These are phyloP conservation scores for Cordyceps tenuipes DNA, from an alignment of 2,329 filamentous ascomycete genomes.

Conservation along the genomic window DNA sequence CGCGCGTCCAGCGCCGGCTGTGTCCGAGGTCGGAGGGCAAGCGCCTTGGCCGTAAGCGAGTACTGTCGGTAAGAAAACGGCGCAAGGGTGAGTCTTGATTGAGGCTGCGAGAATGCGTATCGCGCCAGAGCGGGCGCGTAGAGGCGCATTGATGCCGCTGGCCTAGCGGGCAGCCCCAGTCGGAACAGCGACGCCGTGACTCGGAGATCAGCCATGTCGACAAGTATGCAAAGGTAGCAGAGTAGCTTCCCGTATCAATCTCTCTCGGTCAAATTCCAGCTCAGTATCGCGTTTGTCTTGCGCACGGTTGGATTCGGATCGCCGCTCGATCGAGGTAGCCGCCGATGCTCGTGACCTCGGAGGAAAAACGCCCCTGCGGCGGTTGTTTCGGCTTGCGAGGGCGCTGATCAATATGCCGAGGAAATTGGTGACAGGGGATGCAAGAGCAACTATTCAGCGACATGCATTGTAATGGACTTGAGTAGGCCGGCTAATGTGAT, in stretches of 20 bases:
- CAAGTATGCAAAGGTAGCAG: neutral
- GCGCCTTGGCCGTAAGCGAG: neutral
- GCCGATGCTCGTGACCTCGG: neutral
- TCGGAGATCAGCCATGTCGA: conserved; percentile 7
- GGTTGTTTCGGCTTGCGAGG: neutral
- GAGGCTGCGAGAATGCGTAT: neutral
- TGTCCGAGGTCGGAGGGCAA: neutral
- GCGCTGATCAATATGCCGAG: neutral
- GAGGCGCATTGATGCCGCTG: neutral
- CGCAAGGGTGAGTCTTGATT: neutral
- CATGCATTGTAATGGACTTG: neutral
- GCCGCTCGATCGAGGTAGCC: neutral
- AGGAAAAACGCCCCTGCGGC: neutral
- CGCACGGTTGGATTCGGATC: neutral
- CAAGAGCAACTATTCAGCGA: neutral
- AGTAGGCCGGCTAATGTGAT: neutral
- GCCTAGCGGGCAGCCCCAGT: conserved; percentile 5
- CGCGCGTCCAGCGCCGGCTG: neutral
- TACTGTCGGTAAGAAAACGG: conserved; percentile 1
- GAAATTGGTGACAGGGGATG: neutral
- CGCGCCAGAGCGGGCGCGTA: neutral
- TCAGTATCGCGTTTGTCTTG: neutral
- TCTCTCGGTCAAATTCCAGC: neutral
- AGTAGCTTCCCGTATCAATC: neutral
- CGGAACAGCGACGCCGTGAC: conserved; percentile 5